Evolutionary conservation across 202 grass and related monocot species (phyloP).

Genomic region (Panicum virgatum): DNA sequence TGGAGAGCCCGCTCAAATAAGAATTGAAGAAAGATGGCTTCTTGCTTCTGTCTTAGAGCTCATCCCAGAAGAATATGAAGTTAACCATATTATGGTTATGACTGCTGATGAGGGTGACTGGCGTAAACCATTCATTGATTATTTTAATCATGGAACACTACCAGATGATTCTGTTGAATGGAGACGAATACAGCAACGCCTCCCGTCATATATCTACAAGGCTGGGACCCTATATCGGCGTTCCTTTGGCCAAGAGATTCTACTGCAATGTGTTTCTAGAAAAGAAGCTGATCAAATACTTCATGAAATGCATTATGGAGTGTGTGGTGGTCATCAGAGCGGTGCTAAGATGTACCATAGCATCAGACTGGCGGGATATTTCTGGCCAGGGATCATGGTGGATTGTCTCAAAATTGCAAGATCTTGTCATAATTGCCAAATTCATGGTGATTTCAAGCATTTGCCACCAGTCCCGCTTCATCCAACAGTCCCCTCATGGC

Average conservation of each 20-base stretch:
- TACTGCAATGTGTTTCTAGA: background rate
- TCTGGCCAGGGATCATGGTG: background rate
- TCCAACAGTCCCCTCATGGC: too few relatives aligned
- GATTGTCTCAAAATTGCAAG: background rate
- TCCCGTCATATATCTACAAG: background rate
- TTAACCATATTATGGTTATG: background rate
- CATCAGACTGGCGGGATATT: background rate
- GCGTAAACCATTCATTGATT: background rate
- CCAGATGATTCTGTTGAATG: background rate
- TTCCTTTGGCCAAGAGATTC: background rate
- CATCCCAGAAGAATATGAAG: background rate
- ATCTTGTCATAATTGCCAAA: background rate
- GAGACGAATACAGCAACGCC: background rate
- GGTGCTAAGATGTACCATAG: slow-evolving; percentile 2
- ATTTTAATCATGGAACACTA: background rate
- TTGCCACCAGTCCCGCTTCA: too few relatives aligned
- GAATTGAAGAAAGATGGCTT: background rate
- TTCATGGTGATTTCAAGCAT: too few relatives aligned
- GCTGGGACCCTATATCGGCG: background rate
- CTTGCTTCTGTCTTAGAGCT: background rate
- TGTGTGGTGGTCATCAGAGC: background rate
- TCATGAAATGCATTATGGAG: background rate
- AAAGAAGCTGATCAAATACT: background rate
- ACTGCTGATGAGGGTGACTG: background rate
- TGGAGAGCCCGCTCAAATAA: background rate